Evolutionary conservation across 139 green algal genomes (phyloP).

Genomic region (Chlorella ohadii): DNA sequence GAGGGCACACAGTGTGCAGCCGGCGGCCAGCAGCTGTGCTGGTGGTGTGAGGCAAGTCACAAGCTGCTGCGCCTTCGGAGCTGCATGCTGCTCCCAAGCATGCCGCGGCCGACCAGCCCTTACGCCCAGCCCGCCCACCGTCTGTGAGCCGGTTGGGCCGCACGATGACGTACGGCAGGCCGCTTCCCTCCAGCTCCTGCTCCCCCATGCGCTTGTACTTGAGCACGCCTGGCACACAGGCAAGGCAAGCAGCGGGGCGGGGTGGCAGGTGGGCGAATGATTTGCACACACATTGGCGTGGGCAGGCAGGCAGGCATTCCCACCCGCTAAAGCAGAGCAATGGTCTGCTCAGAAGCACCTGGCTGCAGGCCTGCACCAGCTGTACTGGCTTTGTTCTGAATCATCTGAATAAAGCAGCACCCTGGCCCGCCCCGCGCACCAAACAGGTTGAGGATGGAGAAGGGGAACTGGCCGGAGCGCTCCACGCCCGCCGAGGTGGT

Average conservation of each 20-base stretch:
- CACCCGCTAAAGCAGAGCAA: too few species aligned
- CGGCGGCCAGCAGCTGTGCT: too few species aligned
- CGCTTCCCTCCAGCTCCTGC: slow-evolving; percentile 66
- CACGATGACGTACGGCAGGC: slow-evolving; percentile 93
- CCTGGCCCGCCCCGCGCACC: slow-evolving; percentile 51
- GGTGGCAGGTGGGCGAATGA: neutral
- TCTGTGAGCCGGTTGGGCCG: slow-evolving; percentile 92
- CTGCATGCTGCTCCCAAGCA: too few species aligned
- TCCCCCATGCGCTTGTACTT: slow-evolving; percentile 91
- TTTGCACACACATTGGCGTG: neutral
- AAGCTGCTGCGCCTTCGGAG: too few species aligned
- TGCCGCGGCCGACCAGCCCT: too few species aligned
- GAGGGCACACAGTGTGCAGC: neutral
- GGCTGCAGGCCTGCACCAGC: too few species aligned
- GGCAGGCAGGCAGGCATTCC: neutral
- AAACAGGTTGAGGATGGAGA: slow-evolving; percentile 92
- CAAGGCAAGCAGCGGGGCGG: neutral
- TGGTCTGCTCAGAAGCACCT: too few species aligned
- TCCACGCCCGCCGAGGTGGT: slow-evolving; percentile 90
- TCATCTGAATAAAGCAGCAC: too few species aligned
- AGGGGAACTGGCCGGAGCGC: slow-evolving; percentile 75
- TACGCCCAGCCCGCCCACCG: slow-evolving; percentile 39
- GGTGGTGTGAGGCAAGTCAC: too few species aligned
- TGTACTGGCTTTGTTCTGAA: too few species aligned
- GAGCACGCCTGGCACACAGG: slow-evolving; percentile 79